Evolutionary conservation across 345 rosid genomes (phyloP).

Genomic region (Salix purpurea): DNA sequence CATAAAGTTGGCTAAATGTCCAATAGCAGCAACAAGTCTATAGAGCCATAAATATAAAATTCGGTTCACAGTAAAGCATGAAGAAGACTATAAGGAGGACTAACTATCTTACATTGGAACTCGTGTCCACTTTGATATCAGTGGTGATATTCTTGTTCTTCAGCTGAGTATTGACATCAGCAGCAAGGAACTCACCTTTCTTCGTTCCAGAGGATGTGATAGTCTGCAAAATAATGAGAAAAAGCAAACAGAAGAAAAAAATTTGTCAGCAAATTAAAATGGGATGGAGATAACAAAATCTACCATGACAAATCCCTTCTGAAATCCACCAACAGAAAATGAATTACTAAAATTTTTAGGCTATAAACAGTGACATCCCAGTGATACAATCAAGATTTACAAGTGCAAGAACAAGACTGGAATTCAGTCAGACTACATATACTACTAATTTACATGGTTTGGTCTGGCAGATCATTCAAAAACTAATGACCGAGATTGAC

Average conservation of each 20-base stretch:
- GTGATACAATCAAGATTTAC: background rate
- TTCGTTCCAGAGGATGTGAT: slow-evolving; percentile 67
- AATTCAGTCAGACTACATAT: background rate
- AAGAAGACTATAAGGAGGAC: background rate
- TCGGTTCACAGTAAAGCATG: background rate
- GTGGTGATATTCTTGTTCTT: slow-evolving; percentile 42
- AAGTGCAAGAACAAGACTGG: background rate
- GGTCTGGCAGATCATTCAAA: background rate
- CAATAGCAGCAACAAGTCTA: background rate
- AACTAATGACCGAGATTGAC: background rate
- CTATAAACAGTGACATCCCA: background rate
- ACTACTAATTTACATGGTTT: background rate
- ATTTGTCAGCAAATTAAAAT: too few relatives aligned
- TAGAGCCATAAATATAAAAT: background rate
- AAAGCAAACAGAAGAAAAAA: background rate
- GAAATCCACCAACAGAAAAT: background rate
- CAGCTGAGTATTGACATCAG: slow-evolving; percentile 77
- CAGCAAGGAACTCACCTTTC: slow-evolving; percentile 73
- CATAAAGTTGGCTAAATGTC: background rate
- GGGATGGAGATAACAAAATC: background rate
- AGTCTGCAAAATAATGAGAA: slow-evolving; percentile 34
- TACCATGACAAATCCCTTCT: background rate
- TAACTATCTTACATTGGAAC: slow-evolving; percentile 56
- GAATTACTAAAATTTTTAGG: too few relatives aligned
- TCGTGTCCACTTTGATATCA: slow-evolving; percentile 33